Conservation (phyloP, 345 rosid genomes). For the Rubroshorea leprosula region DNA sequence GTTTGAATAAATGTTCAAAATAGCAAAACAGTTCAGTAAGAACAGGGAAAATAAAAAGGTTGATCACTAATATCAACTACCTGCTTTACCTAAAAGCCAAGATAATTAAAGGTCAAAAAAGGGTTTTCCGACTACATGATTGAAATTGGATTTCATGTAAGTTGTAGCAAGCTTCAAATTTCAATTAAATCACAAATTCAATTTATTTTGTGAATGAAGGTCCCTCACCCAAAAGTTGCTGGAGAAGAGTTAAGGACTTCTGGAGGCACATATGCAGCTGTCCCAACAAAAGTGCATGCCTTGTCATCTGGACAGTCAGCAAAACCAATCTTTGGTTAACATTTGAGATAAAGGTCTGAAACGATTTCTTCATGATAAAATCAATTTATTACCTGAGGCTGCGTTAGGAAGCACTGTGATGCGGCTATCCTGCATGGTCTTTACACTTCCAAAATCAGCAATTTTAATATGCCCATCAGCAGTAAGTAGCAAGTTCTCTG, state of each 20-base stretch:
- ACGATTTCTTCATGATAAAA: constrained; percentile 6
- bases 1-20: constrained; percentile 36
- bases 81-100: neutral
- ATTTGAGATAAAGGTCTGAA: neutral
- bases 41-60: constrained; percentile 11
- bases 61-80: neutral
- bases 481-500: constrained; percentile 82
- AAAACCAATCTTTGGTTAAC: constrained; percentile 11
- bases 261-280: constrained; percentile 98
- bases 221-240: constrained; percentile 83
- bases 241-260: constrained; percentile 99
- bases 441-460: constrained; percentile 98
- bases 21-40: constrained; percentile 23
- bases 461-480: constrained; percentile 84
- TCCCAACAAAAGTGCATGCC: constrained; percentile 92
- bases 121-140: too few species aligned
- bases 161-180: neutral
- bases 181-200: constrained; percentile 4
- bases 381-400: constrained; percentile 56
- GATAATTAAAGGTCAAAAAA: too few species aligned
- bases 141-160: neutral
- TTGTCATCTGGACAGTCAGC: constrained; percentile 57
- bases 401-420: constrained; percentile 93
- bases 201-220: neutral
- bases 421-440: constrained; percentile 92